Evolutionary conservation across 768 basidiomycete species (phyloP).

Genomic region (Gloeophyllum trabeum): DNA sequence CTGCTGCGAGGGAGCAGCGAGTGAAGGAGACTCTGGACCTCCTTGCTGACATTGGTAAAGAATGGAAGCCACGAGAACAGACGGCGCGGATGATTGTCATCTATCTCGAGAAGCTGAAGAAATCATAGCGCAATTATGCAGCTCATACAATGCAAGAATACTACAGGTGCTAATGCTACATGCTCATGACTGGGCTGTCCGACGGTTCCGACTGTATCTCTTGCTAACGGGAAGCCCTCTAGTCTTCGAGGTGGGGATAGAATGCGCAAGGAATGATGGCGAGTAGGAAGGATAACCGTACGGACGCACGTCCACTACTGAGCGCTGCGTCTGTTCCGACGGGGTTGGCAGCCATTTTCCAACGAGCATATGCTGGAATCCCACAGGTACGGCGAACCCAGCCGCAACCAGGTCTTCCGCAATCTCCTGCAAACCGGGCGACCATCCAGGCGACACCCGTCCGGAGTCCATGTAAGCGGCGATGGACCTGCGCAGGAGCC

Average conservation of each 20-base stretch:
- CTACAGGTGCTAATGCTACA: background rate
- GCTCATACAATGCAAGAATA: background rate
- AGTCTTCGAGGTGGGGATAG: background rate
- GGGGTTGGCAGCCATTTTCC: constrained; percentile 19
- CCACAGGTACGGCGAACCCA: constrained; percentile 29
- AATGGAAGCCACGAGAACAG: constrained; percentile 37
- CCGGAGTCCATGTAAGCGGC: constrained; percentile 18
- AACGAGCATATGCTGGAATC: constrained; percentile 26
- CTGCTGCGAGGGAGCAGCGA: constrained; percentile 29
- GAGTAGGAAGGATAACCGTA: constrained; percentile 13
- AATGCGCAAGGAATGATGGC: constrained; percentile 7
- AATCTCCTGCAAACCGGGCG: constrained; percentile 24
- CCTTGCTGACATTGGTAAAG: constrained; percentile 38
- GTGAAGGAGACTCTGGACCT: constrained; percentile 28
- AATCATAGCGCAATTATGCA: no score
- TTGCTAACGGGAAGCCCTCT: background rate
- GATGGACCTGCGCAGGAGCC: constrained; percentile 17
- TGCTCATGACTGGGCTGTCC: background rate
- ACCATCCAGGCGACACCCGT: constrained; percentile 14
- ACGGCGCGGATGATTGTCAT: constrained; percentile 25
- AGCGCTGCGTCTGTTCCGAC: constrained; percentile 7
- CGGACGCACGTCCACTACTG: constrained; percentile 14
- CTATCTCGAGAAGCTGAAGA: constrained; percentile 30
- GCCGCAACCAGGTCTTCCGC: constrained; percentile 25
- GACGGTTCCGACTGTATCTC: background rate